Evolutionary conservation across 768 basidiomycete genomes (phyloP).

Genomic region (Sarcomyxa edulis): DNA sequence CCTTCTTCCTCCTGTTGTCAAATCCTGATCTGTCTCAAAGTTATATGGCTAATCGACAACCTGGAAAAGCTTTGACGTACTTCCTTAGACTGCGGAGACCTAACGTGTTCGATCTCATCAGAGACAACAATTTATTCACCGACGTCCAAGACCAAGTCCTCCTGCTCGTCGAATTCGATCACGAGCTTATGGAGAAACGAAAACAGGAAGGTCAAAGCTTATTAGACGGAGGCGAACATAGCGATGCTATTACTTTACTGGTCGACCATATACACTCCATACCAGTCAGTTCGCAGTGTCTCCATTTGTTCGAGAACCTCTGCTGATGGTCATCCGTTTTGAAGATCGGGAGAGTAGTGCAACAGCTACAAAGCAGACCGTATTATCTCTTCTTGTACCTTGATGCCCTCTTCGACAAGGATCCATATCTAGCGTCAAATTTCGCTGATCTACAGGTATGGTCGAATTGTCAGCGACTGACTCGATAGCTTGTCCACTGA

Average conservation of each 20-base stretch:
- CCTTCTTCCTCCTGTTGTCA: neutral
- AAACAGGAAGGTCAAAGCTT: slow-evolving; percentile 36
- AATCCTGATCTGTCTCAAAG: slow-evolving; percentile 31
- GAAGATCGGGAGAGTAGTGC: slow-evolving; percentile 83
- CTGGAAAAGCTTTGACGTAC: slow-evolving; percentile 89
- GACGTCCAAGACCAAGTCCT: slow-evolving; percentile 93
- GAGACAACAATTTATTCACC: slow-evolving; percentile 90
- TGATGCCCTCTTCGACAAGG: slow-evolving; percentile 84
- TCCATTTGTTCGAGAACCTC: neutral
- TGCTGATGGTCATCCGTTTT: neutral
- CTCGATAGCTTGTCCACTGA: neutral
- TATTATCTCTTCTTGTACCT: slow-evolving; percentile 91
- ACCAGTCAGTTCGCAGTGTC: slow-evolving; percentile 67
- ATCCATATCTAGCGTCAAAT: slow-evolving; percentile 69
- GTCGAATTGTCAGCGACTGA: neutral
- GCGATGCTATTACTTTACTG: slow-evolving; percentile 79
- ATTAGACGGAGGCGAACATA: slow-evolving; percentile 40
- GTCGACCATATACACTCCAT: slow-evolving; percentile 96
- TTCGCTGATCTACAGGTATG: slow-evolving; percentile 84
- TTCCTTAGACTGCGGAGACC: slow-evolving; percentile 81
- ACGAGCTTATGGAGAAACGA: slow-evolving; percentile 69
- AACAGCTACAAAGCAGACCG: slow-evolving; percentile 72
- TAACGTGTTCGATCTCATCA: slow-evolving; percentile 91
- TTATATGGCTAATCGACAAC: slow-evolving; percentile 84
- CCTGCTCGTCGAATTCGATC: slow-evolving; percentile 90